Conservation (phyloP, 1,284 basidiomycete genomes). For the Trametes versicolor region DNA sequence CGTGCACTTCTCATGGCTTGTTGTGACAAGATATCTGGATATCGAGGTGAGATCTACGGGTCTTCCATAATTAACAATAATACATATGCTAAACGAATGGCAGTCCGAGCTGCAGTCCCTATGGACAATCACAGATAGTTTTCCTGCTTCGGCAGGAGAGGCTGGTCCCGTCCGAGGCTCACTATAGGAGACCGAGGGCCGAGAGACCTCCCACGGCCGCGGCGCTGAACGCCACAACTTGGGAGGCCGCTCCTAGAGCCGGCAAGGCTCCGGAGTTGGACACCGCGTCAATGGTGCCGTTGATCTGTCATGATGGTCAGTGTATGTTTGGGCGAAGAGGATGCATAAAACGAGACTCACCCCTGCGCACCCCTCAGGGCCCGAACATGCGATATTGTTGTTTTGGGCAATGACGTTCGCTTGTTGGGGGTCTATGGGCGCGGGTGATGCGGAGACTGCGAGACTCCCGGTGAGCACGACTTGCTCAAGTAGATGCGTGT, state of each 20-base stretch:
- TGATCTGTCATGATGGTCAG: constrained; percentile 16
- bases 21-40: neutral
- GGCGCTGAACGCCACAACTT: constrained; percentile 11
- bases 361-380: constrained; percentile 27
- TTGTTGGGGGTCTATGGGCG: constrained; percentile 30
- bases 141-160: neutral
- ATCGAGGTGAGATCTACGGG: neutral
- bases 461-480: neutral
- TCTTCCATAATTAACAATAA: constrained; percentile 10
- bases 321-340: neutral
- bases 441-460: constrained; percentile 27
- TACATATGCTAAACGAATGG: constrained; percentile 27
- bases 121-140: constrained; percentile 20
- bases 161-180: neutral
- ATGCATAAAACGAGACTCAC: neutral
- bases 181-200: constrained; percentile 21
- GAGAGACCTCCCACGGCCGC: constrained; percentile 17
- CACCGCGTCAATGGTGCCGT: constrained; percentile 14
- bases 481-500: neutral
- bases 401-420: constrained; percentile 32
- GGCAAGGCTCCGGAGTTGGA: constrained; percentile 23
- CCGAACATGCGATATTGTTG: constrained; percentile 28
- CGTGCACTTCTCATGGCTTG: too few species aligned
- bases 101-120: constrained; percentile 33
- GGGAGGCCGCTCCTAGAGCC: constrained; percentile 3